Percentiles rank a stretch among this genome's conserved stretches.
phyloP scores from a whole-genome alignment of 2,329 filamentous ascomycete species.

The Phialophora tarda region DNA sequence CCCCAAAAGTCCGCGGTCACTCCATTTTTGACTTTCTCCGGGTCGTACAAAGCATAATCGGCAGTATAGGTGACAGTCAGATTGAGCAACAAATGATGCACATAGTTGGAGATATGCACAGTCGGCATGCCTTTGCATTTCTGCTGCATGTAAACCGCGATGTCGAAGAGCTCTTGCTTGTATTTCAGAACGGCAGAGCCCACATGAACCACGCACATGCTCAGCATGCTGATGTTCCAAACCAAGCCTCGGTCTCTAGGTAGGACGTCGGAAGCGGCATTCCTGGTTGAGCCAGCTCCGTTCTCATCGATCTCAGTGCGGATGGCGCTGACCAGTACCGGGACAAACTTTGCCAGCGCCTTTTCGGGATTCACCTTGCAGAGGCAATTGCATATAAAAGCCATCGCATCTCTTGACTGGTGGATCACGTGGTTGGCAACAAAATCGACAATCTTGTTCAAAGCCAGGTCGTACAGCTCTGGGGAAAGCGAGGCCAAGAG shows the following conservation, averaged over 20 bases:
- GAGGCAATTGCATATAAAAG: conserved; percentile 94
- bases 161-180: conserved; percentile 85
- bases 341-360: conserved; percentile 86
- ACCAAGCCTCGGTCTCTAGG: conserved; percentile 90
- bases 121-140: conserved; percentile 92
- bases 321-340: conserved; percentile 88
- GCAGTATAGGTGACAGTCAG: conserved; percentile 92
- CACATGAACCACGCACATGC: conserved; percentile 97
- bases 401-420: conserved; percentile 95
- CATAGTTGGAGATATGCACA: conserved; percentile 95
- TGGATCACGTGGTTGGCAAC: conserved; percentile 94
- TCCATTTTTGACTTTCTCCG: conserved; percentile 71
- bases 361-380: conserved; percentile 96
- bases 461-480: conserved; percentile 86
- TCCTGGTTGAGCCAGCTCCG: conserved; percentile 90
- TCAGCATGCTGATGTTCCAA: conserved; percentile 96
- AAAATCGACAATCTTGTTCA: conserved; percentile 92
- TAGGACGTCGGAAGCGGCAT: conserved; percentile 89
- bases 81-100: conserved; percentile 94
- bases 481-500: conserved; percentile 89
- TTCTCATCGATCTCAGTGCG: conserved; percentile 97
- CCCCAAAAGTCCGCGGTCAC: conserved; percentile 85
- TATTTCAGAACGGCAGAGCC: conserved; percentile 87
- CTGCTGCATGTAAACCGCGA: conserved; percentile 94
- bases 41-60: conserved; percentile 86